Base-by-base conservation (phyloP, 108 stramenopile genomes). In the Aureococcus anophagefferens region DNA sequence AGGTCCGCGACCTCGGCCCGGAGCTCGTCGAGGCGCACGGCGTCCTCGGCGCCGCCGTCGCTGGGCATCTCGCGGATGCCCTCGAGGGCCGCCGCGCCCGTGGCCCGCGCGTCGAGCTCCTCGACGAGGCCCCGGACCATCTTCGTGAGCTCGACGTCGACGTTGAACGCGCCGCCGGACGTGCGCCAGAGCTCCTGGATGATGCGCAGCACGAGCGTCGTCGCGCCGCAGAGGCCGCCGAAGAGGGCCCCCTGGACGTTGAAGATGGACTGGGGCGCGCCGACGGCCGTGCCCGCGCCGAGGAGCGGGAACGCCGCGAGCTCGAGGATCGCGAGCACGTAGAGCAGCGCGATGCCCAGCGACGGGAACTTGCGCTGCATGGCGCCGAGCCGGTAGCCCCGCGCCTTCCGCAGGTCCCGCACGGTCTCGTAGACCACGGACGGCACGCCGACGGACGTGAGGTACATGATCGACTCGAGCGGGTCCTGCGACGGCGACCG, bases 371-470 rank as follows among this genome's bases (percentile, higher is more conserved):
- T 91, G 33, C 87, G 78, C 74, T 91, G 90, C 46, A 91, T 68
- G 21, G 90, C 51, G 21, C 51, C 93, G 30, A 90, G 74, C 29
- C 93, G 85, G 5, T 37, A 35, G 28, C 90, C 89, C 29, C 93
- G 83, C 63, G 90, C 93, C 75, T 93, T 88, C 62, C 93, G 79
- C 30, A 93, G 73, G 34, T 78, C 79, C 33, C 87, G 75, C 30
- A 93, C 93, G 0, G 93, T 93, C 72, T 93, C 89, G 74, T 93
- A 93, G 66, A 93, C 83, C n/a, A 79, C 81, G 30, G 79, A 81
- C 15, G 90, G 93, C 30, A 89, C 88, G 15, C 93, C 93, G 25
- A 93, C 93, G 69, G 87, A 59, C 40, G 91, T 92, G 76, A 91
- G 64, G 70, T 91, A 93, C 88, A 93, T 82, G 76, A 91, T 89